Conservation (phyloP, 805 yeast species). For the Candida ovalis region DNA sequence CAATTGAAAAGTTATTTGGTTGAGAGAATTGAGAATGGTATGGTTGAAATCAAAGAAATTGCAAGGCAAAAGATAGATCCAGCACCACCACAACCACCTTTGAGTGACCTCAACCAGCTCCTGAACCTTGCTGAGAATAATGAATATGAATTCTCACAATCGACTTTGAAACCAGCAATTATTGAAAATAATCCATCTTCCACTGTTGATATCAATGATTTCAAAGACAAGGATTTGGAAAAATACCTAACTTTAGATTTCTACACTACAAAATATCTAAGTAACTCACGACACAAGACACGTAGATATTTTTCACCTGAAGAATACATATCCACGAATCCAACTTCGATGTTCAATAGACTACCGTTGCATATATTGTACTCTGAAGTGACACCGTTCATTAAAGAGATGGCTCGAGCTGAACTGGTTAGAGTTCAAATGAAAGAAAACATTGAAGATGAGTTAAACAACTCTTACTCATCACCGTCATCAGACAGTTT, state of each 20-base stretch:
- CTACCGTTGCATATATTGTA: constrained; percentile 11
- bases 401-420: constrained; percentile 27
- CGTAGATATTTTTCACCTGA: constrained; percentile 17
- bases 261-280: background rate
- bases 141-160: background rate
- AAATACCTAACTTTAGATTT: background rate
- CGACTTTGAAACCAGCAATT: background rate
- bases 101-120: background rate
- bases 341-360: constrained; percentile 20
- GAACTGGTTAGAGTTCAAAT: constrained; percentile 17
- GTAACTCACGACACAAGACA: background rate
- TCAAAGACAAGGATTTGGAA: background rate
- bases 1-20: constrained; percentile 26
- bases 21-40: constrained; percentile 12
- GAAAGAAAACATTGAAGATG: background rate
- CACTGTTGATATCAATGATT: no score
- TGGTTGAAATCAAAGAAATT: constrained; percentile 6
- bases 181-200: background rate
- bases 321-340: constrained; percentile 21
- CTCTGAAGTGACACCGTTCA: constrained; percentile 24
- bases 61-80: background rate
- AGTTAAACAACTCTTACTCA: background rate
- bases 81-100: background rate
- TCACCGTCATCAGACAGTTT: background rate
- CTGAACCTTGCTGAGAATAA: background rate